Conservation (phyloP, 768 basidiomycete species). For the Leccinellum luteum region DNA sequence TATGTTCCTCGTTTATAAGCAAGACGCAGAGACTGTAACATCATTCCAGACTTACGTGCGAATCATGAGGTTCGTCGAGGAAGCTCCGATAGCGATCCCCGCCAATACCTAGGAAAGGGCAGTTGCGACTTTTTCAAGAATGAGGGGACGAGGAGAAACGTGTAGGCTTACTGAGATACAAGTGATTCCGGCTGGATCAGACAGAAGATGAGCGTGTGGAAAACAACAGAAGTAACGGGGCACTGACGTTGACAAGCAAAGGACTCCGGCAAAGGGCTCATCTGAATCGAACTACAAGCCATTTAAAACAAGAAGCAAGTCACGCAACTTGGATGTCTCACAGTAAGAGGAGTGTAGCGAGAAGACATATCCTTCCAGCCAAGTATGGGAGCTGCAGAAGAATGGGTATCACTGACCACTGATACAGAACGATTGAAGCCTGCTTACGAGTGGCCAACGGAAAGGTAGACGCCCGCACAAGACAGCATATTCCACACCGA, state of each 20-base stretch:
- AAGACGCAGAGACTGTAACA: background rate
- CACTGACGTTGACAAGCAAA: slow-evolving; percentile 21
- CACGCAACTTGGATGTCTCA: background rate
- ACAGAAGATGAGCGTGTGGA: background rate
- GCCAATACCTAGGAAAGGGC: slow-evolving; percentile 8
- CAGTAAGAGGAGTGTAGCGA: slow-evolving; percentile 16
- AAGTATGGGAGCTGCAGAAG: slow-evolving; percentile 23
- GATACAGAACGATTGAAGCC: background rate
- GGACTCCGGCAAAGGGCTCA: background rate
- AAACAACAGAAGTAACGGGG: background rate
- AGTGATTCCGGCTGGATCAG: background rate
- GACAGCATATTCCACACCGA: slow-evolving; percentile 21
- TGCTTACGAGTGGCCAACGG: slow-evolving; percentile 25
- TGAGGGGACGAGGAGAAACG: background rate
- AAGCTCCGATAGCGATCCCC: slow-evolving; percentile 14
- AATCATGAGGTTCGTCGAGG: slow-evolving; percentile 29
- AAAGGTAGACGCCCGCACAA: slow-evolving; percentile 20
- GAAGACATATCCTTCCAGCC: slow-evolving; percentile 16
- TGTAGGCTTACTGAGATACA: slow-evolving; percentile 5
- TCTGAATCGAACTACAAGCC: slow-evolving; percentile 3
- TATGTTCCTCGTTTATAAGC: background rate
- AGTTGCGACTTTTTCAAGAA: background rate
- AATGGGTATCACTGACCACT: background rate
- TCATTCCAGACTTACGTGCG: slow-evolving; percentile 29
- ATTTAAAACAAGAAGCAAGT: background rate